Percentiles rank a stretch among this genome's conserved stretches.
These are phyloP conservation scores for Aspergillus neotritici DNA, from an alignment of 2,329 filamentous ascomycete genomes.

Conservation along the genomic window DNA sequence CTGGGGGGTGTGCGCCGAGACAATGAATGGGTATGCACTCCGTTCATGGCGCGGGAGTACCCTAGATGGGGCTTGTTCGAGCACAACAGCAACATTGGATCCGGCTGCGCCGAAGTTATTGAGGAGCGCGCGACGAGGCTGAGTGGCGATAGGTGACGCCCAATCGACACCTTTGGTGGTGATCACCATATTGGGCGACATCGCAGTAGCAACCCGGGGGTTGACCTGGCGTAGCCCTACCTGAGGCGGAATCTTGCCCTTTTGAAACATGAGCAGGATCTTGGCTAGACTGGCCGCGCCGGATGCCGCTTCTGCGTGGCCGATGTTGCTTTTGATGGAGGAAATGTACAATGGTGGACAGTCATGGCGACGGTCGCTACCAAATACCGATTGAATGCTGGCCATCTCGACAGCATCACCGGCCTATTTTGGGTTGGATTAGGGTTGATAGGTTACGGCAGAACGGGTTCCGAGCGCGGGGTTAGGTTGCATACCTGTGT, in stretches of 20 bases:
- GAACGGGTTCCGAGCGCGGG: too few species aligned
- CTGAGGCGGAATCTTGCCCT: slow-evolving; percentile 20
- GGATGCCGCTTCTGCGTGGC: slow-evolving; percentile 29
- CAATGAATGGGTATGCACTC: too few species aligned
- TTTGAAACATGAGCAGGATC: slow-evolving; percentile 23
- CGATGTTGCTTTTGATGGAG: slow-evolving; percentile 30
- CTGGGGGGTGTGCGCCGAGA: too few species aligned
- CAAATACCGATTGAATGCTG: slow-evolving; percentile 16
- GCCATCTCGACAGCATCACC: slow-evolving; percentile 26
- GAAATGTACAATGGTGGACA: slow-evolving; percentile 15
- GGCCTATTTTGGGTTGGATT: too few species aligned
- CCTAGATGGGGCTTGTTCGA: too few species aligned
- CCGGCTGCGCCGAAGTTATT: slow-evolving; percentile 11
- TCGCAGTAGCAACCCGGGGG: slow-evolving; percentile 9
- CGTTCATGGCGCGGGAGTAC: too few species aligned
- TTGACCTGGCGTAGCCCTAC: slow-evolving; percentile 22
- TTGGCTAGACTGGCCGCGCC: slow-evolving; percentile 28
- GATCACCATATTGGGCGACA: slow-evolving; percentile 9
- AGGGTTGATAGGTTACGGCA: too few species aligned
- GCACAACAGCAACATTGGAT: slow-evolving; percentile 10
- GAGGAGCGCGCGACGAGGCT: slow-evolving; percentile 23
- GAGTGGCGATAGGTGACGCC: background rate
- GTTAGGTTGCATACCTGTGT: slow-evolving; percentile 11
- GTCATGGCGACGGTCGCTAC: slow-evolving; percentile 1
- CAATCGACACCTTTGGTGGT: slow-evolving; percentile 12